Base-by-base conservation (phyloP, 225 moss, liverwort and hornwort genomes). In the Rhytidiadelphus loreus region DNA sequence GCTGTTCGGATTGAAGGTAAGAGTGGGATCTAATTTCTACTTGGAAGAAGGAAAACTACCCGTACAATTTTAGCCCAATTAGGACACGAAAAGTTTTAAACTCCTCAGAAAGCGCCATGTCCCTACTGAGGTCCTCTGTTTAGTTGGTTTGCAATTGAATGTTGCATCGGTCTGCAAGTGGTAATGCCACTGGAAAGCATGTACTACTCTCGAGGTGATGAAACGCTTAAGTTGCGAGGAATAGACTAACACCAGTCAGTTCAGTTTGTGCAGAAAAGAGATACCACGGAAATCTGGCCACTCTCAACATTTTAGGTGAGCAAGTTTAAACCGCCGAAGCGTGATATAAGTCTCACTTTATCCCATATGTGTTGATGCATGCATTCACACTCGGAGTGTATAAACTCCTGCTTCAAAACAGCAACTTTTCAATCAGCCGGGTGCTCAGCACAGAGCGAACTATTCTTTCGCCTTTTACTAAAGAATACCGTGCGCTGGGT, bases 401-500 rank as follows among this genome's bases (percentile, higher is more conserved):
- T 64, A 50, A 37, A 23, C 12, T 4, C 24, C 64, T 23, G 14
- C 64, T n/a, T n/a, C n/a, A n/a, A n/a, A n/a, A n/a, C n/a, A n/a
- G n/a, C n/a, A n/a, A n/a, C n/a, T n/a, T n/a, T n/a, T n/a, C n/a
- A n/a, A n/a, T n/a, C n/a, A 91, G 92, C 86, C 81, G 91, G 83
- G 94, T 93, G 79, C 86, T 92, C 87, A 92, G 89, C 91, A 39
- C 91, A 92, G 55, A 91, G 93, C 92, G 90, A 93, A 91, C 90
- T 93, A 88, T 91, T 94, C 91, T 92, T 91, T 92, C 90, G 91
- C 92, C 93, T 94, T 95, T 92, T 93, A 93, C 93, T 92, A 92
- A 91, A 91, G 92, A 91, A 91, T 90, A 90, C 90, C 92, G 91
- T 93, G 93, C 71, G 92, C 89, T 90, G 85, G 71, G 69, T 78